Evolutionary conservation across 192 early-diverging fungal genomes (phyloP), one percentile per base, ranked within the genome.

Genomic region (Backusella psychrophila): DNA sequence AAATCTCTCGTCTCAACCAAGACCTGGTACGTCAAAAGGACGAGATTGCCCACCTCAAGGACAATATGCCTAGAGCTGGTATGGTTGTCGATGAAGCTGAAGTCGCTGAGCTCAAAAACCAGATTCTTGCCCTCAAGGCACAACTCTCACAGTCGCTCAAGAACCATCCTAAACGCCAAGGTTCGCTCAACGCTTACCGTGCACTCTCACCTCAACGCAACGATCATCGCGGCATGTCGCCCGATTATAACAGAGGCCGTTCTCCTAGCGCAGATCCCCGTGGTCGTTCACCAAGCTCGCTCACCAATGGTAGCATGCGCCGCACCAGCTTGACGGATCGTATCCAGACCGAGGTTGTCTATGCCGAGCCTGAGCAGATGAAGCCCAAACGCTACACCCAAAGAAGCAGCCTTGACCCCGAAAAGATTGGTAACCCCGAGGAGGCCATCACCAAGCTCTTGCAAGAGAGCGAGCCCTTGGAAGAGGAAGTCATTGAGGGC

Each of bases 401-500:
- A 5, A 71, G 70, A 71, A 44, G 70, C 42, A 71, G 70, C 19
- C 26, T 71, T 11, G 70, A 71, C 49, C 39, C 70, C 15, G 70
- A 71, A 4, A 71, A 46, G 23, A 17, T 71, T 56, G 80, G 72
- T 44, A 75, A 82, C 15, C 84, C 84, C 38, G 84, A 85, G 65
- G 81, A 82, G 26, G 81, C 65, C 12, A 69, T 77, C 29, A 49
- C 35, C 7, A 46, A 74, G 19, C 87, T 91, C n/a, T 80, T 91
- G 75, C 85, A 90, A 26, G 89, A 91, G 41, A 86, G 87, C 15
- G 88, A 89, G 1, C 81, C 85, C 39, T 76, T 93, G 15, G 78
- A 88, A 14, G 89, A 90, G 35, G 97, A 98, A 84, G 89, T 99
- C 31, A 82, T 97, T 34, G 92, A 95, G 67, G 92, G 94, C 56